Percentiles rank a stretch among this genome's conserved stretches.
Evolutionary conservation across 495 filamentous ascomycete genomes (phyloP).

Genomic region (Cenococcum geophilum): DNA sequence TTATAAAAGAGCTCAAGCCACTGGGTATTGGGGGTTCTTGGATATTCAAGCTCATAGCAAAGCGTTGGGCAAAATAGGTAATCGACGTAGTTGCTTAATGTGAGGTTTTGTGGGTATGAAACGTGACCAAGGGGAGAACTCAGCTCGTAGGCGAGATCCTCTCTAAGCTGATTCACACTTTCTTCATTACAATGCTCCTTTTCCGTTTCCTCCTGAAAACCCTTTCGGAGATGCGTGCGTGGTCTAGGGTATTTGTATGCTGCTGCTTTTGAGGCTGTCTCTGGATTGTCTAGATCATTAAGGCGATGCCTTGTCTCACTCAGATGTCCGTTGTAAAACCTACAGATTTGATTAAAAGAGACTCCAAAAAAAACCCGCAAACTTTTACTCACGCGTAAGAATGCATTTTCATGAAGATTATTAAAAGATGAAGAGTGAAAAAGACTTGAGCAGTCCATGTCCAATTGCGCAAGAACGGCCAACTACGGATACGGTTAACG

Average conservation of each 20-base stretch:
- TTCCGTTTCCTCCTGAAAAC: conserved; percentile 35
- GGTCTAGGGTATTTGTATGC: conserved; percentile 72
- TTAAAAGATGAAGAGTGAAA: conserved; percentile 82
- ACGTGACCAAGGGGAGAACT: conserved; percentile 82
- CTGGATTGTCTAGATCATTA: conserved; percentile 69
- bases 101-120: conserved; percentile 87
- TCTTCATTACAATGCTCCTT: conserved; percentile 36
- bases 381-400: conserved; percentile 59
- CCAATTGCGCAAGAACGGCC: conserved; percentile 85
- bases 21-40: conserved; percentile 62
- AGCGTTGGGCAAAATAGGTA: conserved; percentile 90
- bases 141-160: conserved; percentile 83
- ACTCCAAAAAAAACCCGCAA: neutral
- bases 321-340: conserved; percentile 93
- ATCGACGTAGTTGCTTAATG: conserved; percentile 72
- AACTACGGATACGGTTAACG: conserved; percentile 42
- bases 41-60: conserved; percentile 97
- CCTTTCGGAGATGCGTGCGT: conserved; percentile 33
- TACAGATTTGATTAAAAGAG: conserved; percentile 1
- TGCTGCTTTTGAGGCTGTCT: conserved; percentile 58
- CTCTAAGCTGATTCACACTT: conserved; percentile 58
- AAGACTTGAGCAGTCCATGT: conserved; percentile 95
- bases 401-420: conserved; percentile 96
- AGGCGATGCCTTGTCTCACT: conserved; percentile 77
- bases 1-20: conserved; percentile 85